Evolutionary conservation across 73 alveolate genomes (phyloP).

Genomic region (Uronychia setigera): DNA sequence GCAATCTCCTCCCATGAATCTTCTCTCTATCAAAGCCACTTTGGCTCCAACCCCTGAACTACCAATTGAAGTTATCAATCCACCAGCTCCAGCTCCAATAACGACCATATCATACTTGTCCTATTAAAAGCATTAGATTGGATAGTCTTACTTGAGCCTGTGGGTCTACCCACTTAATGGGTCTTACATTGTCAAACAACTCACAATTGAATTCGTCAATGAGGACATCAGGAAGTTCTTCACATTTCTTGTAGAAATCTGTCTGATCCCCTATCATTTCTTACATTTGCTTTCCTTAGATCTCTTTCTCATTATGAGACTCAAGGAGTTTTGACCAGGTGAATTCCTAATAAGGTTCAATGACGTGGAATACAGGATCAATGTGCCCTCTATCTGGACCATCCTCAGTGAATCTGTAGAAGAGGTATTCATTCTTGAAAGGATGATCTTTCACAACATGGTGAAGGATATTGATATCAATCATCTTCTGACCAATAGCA

Average conservation of each 20-base stretch:
- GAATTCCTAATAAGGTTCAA: constrained; percentile 1
- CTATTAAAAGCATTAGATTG: too few species aligned
- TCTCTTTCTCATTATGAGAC: not conserved
- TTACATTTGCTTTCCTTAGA: constrained; percentile 9
- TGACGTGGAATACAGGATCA: not conserved
- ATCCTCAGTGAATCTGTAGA: constrained; percentile 54
- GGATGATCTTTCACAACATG: constrained; percentile 47
- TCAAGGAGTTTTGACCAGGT: constrained; percentile 25
- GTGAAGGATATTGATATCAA: constrained; percentile 19
- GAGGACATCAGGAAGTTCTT: constrained; percentile 41
- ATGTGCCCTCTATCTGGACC: constrained; percentile 16
- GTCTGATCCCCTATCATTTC: constrained; percentile 26
- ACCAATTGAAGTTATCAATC: constrained; percentile 69
- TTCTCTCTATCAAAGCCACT: constrained; percentile 79
- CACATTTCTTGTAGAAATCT: constrained; percentile 47
- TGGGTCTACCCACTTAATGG: constrained; percentile 75
- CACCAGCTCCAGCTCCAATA: constrained; percentile 92
- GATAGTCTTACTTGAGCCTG: constrained; percentile 11
- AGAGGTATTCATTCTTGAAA: constrained; percentile 51
- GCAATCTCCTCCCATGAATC: constrained; percentile 84
- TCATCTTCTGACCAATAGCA: constrained; percentile 44
- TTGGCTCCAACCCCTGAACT: constrained; percentile 72
- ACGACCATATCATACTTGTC: constrained; percentile 74
- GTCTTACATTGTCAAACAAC: constrained; percentile 73
- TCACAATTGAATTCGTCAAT: constrained; percentile 70